These are phyloP conservation scores for Phytophthora cryptogea DNA, from an alignment of 352 stramenopile species.

Conservation along the genomic window DNA sequence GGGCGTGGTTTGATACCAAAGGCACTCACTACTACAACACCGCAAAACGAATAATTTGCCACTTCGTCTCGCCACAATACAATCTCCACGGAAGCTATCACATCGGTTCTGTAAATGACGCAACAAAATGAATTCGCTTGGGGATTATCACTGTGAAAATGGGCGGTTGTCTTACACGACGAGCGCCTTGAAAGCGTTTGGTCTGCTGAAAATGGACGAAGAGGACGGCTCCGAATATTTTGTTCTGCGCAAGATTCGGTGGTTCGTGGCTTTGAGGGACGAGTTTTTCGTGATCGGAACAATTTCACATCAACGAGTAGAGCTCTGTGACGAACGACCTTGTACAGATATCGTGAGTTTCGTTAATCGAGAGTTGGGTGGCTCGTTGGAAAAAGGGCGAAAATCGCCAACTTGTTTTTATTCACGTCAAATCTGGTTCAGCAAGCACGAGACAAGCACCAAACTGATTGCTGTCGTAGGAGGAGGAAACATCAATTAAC, in stretches of 20 bases:
- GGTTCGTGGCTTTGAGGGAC: slow-evolving; percentile 9
- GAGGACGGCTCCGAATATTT: slow-evolving; percentile 16
- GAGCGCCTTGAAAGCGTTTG: slow-evolving; percentile 21
- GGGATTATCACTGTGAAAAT: slow-evolving; percentile 16
- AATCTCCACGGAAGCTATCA: slow-evolving; percentile 29
- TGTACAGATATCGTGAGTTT: slow-evolving; percentile 6
- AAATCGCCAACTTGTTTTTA: not conserved
- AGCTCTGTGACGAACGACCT: slow-evolving; percentile 5
- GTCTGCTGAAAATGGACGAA: slow-evolving; percentile 16
- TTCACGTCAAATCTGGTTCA: not conserved
- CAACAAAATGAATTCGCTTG: slow-evolving; percentile 24
- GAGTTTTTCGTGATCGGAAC: slow-evolving; percentile 14
- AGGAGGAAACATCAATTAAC: too few species aligned
- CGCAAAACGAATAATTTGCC: slow-evolving; percentile 8
- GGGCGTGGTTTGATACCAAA: slow-evolving; percentile 22
- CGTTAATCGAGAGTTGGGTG: slow-evolving; percentile 6
- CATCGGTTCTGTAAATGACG: slow-evolving; percentile 8
- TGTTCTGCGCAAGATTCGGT: slow-evolving; percentile 23
- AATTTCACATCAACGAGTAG: slow-evolving; percentile 6
- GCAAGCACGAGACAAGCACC: not conserved
- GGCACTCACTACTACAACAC: slow-evolving; percentile 21
- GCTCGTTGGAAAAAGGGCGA: not conserved
- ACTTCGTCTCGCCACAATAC: slow-evolving; percentile 30
- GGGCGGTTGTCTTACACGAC: slow-evolving; percentile 17
- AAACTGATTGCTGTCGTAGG: not conserved